These are phyloP conservation scores for Amauroascus verrucosus DNA, from an alignment of 2,329 filamentous ascomycete species.

Conservation along the genomic window DNA sequence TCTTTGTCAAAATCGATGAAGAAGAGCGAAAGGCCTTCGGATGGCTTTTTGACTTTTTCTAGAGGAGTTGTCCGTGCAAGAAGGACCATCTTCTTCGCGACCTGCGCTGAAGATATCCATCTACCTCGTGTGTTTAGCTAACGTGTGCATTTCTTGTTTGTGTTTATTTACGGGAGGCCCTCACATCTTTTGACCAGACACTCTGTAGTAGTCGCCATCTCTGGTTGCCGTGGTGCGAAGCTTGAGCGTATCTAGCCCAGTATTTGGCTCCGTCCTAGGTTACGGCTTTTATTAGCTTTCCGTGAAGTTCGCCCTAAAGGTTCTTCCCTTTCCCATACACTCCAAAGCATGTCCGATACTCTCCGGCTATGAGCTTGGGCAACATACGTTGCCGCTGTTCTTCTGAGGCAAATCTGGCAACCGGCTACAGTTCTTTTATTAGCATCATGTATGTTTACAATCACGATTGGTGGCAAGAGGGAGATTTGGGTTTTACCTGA, in stretches of 20 bases:
- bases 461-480: not conserved
- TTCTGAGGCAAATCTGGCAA: constrained; percentile 60
- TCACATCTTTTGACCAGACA: constrained; percentile 67
- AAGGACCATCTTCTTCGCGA: constrained; percentile 72
- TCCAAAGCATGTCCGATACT: constrained; percentile 66
- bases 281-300: not conserved
- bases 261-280: constrained; percentile 60
- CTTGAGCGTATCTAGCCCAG: constrained; percentile 66
- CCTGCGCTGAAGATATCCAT: constrained; percentile 79
- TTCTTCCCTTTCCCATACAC: constrained; percentile 36
- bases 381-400: constrained; percentile 56
- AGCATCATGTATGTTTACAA: not conserved
- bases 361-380: constrained; percentile 60
- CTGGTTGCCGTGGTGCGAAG: constrained; percentile 55
- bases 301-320: not conserved
- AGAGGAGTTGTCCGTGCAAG: constrained; percentile 64
- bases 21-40: constrained; percentile 69
- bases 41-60: constrained; percentile 57
- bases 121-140: constrained; percentile 15
- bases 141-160: too few species aligned
- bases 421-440: constrained; percentile 30
- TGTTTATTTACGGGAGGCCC: not conserved
- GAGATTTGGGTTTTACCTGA: constrained; percentile 44
- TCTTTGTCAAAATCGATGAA: constrained; percentile 63
- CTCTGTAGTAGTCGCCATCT: constrained; percentile 51